phyloP scores from a whole-genome alignment of 768 basidiomycete genomes.

The Tricholoma matsutake region DNA sequence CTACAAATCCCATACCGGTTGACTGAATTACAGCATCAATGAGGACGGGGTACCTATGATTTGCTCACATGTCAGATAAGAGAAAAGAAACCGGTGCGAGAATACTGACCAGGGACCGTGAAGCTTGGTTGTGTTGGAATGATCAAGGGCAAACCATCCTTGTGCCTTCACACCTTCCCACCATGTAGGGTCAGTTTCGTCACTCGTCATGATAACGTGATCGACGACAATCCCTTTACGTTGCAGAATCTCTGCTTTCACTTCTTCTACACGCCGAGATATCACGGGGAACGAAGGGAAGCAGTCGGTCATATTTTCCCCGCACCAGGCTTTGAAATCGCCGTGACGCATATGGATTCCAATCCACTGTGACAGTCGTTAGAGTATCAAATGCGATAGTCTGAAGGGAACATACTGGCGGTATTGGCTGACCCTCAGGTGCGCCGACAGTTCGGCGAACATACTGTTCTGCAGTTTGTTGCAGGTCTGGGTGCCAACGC shows the following conservation, averaged over 20 bases:
- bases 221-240: constrained; percentile 44
- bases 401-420: constrained; percentile 37
- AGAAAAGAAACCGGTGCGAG: not conserved
- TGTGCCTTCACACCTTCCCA: constrained; percentile 47
- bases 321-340: constrained; percentile 51
- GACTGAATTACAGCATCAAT: constrained; percentile 75
- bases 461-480: constrained; percentile 42
- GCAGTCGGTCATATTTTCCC: constrained; percentile 41
- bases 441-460: constrained; percentile 42
- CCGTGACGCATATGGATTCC: constrained; percentile 54
- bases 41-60: constrained; percentile 63
- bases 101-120: constrained; percentile 48
- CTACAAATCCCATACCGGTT: constrained; percentile 63
- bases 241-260: constrained; percentile 44
- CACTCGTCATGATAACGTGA: constrained; percentile 62
- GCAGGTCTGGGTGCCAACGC: constrained; percentile 44
- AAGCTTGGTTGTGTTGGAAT: constrained; percentile 41
- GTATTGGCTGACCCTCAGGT: constrained; percentile 35
- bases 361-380: constrained; percentile 42
- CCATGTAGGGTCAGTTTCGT: constrained; percentile 55
- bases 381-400: not conserved
- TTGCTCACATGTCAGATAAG: not conserved
- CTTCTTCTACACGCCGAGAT: constrained; percentile 52
- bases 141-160: constrained; percentile 55
- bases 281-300: constrained; percentile 54